A percentile compares a stretch with the other conserved stretches of the same genome.
These are phyloP conservation scores for Fragilaria radians DNA, from an alignment of 108 stramenopile genomes.

Conservation along the genomic window DNA sequence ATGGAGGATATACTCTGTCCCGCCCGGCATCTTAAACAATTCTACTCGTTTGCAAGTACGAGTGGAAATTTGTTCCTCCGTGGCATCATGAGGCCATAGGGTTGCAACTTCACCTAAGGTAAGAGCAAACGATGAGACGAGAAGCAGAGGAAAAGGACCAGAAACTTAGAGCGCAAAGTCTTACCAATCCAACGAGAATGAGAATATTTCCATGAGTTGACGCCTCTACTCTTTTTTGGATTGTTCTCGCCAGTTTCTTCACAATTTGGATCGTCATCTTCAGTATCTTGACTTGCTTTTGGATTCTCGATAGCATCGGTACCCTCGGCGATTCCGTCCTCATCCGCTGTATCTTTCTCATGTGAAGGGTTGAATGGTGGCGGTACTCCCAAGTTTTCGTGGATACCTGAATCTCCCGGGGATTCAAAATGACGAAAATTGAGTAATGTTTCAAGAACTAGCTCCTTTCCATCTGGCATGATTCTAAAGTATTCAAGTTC, in stretches of 20 bases:
- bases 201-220: conserved; percentile 23
- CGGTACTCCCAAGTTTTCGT: conserved; percentile 57
- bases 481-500: conserved; percentile 86
- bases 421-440: conserved; percentile 76
- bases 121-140: too few relatives aligned
- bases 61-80: conserved; percentile 51
- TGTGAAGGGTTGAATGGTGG: conserved; percentile 12
- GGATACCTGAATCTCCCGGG: conserved; percentile 30
- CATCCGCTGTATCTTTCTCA: conserved; percentile 10
- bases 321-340: too few relatives aligned
- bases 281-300: too few relatives aligned
- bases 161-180: too few relatives aligned
- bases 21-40: conserved; percentile 85
- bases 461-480: conserved; percentile 77
- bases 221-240: conserved; percentile 2
- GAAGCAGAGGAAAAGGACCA: too few relatives aligned
- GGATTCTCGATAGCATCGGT: too few relatives aligned
- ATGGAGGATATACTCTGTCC: conserved; percentile 79
- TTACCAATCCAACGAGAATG: conserved; percentile 49
- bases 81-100: conserved; percentile 53
- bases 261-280: too few relatives aligned
- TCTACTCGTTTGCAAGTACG: conserved; percentile 58
- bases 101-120: conserved; percentile 75
- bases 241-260: background rate
- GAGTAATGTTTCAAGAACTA: conserved; percentile 70